Evolutionary conservation across 768 basidiomycete genomes (phyloP).

Genomic region (Pleurotus platypus): DNA sequence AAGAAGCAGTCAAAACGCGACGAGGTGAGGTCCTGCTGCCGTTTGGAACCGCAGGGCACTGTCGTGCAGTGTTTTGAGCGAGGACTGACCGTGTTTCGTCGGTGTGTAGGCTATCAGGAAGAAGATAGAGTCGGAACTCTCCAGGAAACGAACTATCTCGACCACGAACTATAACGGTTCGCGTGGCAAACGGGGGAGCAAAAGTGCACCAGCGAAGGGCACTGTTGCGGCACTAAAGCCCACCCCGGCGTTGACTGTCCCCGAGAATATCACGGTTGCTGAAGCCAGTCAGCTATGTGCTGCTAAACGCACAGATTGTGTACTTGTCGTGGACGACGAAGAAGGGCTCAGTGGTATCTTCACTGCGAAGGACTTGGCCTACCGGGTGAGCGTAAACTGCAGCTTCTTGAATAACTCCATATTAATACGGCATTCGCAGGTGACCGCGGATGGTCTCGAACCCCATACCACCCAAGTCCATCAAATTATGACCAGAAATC

Average conservation of each 20-base stretch:
- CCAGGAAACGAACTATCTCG: slow-evolving; percentile 90
- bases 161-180: slow-evolving; percentile 56
- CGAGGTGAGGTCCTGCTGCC: slow-evolving; percentile 57
- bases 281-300: slow-evolving; percentile 98
- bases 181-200: slow-evolving; percentile 48
- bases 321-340: slow-evolving; percentile 98
- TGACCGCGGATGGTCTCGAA: slow-evolving; percentile 94
- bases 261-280: slow-evolving; percentile 90
- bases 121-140: slow-evolving; percentile 94
- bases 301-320: slow-evolving; percentile 97
- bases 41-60: not conserved
- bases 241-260: slow-evolving; percentile 93
- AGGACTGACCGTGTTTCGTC: not conserved
- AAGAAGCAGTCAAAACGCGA: slow-evolving; percentile 87
- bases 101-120: slow-evolving; percentile 84
- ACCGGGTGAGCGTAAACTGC: slow-evolving; percentile 63
- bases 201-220: slow-evolving; percentile 75
- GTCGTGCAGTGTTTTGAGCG: slow-evolving; percentile 6
- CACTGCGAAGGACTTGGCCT: slow-evolving; percentile 98
- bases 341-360: slow-evolving; percentile 98
- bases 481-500: slow-evolving; percentile 96
- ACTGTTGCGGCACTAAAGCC: slow-evolving; percentile 97
- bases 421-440: slow-evolving; percentile 42
- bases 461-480: slow-evolving; percentile 88
- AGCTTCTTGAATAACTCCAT: not conserved